Base-by-base conservation (phyloP, 2,329 filamentous ascomycete species). In the Colletotrichum chlorophyti region DNA sequence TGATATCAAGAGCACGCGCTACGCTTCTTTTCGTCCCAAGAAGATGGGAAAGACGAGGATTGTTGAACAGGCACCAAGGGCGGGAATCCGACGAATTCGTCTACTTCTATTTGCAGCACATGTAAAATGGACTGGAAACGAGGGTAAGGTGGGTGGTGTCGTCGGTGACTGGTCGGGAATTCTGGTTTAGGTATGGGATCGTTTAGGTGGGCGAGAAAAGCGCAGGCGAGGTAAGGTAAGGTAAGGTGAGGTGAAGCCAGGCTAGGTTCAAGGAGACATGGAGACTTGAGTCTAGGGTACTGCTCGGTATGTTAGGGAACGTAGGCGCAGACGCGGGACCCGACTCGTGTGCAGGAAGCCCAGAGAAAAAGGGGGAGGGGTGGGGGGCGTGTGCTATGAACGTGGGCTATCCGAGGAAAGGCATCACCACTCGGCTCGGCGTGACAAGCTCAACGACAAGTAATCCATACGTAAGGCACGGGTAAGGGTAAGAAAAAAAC, bases 271-370 rank as follows among this genome's bases (percentile, higher is more conserved):
- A 34, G 21, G 40, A 47, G 49, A 27, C 37, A 40, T 31, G 49
- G n/a, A n/a, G n/a, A n/a, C n/a, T n/a, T n/a, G n/a, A n/a, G n/a
- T n/a, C n/a, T n/a, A n/a, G n/a, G n/a, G n/a, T n/a, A n/a, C n/a
- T n/a, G n/a, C n/a, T n/a, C n/a, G 54, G 54, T 47, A 58, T 58
- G 54, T 58, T 24, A 59, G 50, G 50, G 51, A 43, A 54, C 35
- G 43, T 42, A 37, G 41, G 26, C 43, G 43, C 50, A 37, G 41
- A 27, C 43, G 50, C 32, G 45, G 45, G 34, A 15, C 53, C 43
- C 31, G 48, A 49, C 50, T 59, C 42, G 50, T 53, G 41, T 23
- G 37, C 37, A 58, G 53, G 40, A 32, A 27, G 17, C 21, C 40
- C 45, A 52, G 45, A 34, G 38, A 19, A 34, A 45, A 41, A 41